phyloP scores from a whole-genome alignment of 2,329 filamentous ascomycete species.

The Hortaea sp. region DNA sequence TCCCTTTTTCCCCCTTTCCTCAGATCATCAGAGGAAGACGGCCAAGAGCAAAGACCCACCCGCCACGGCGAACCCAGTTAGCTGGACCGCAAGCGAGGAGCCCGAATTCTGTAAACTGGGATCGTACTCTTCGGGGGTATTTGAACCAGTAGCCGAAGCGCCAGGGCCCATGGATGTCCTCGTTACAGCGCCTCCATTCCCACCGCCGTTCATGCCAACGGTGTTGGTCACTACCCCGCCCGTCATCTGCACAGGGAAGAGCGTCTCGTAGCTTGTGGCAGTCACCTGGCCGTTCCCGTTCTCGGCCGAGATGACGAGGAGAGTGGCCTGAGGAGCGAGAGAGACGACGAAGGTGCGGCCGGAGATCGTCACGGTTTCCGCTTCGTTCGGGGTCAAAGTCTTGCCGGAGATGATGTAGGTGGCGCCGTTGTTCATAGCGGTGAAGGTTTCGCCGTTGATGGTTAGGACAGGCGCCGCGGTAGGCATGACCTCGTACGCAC shows the following conservation, averaged over 20 bases:
- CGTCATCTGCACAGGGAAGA: constrained; percentile 31
- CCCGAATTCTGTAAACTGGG: not conserved
- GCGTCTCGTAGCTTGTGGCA: constrained; percentile 20
- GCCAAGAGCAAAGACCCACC: constrained; percentile 5
- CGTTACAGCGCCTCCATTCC: not conserved
- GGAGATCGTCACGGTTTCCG: constrained; percentile 17
- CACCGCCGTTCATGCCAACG: not conserved
- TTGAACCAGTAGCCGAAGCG: not conserved
- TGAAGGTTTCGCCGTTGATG: constrained; percentile 22
- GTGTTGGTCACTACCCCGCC: constrained; percentile 12
- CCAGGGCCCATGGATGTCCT: not conserved
- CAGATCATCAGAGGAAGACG: constrained; percentile 3
- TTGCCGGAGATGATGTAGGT: constrained; percentile 29
- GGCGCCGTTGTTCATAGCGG: constrained; percentile 18
- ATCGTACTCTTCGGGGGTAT: not conserved
- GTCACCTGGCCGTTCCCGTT: constrained; percentile 23
- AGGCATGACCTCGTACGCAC: constrained; percentile 14
- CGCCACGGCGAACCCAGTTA: constrained; percentile 1
- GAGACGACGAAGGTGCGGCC: constrained; percentile 20
- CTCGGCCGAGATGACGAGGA: constrained; percentile 26
- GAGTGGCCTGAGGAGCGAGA: constrained; percentile 27
- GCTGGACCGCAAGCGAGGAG: not conserved
- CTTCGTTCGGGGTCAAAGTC: constrained; percentile 29
- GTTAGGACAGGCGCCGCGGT: constrained; percentile 24
- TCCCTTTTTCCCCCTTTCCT: too few relatives aligned